Evolutionary conservation across 306 rosid species (phyloP).

Genomic region (Malus asiatica): DNA sequence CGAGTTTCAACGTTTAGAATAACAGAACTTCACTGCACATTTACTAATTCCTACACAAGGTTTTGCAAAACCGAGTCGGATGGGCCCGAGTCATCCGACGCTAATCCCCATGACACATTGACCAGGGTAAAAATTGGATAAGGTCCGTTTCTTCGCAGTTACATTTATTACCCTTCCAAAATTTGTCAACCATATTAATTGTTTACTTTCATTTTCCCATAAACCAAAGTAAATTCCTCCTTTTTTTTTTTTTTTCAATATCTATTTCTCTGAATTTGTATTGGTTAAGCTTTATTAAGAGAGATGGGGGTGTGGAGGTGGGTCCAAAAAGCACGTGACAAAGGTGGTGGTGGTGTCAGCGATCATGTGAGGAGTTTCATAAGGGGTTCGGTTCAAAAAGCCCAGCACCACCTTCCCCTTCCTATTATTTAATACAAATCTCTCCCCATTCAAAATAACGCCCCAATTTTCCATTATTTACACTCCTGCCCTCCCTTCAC

Average conservation of each 20-base stretch:
- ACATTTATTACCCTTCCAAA: constrained; percentile 19
- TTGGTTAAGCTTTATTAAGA: not conserved
- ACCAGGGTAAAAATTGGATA: constrained; percentile 30
- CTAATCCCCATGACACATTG: constrained; percentile 50
- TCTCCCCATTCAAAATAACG: constrained; percentile 47
- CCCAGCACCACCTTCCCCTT: constrained; percentile 26
- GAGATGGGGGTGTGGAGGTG: constrained; percentile 7
- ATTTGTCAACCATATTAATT: constrained; percentile 16
- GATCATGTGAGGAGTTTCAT: constrained; percentile 57
- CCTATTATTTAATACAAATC: constrained; percentile 28
- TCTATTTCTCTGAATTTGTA: not conserved
- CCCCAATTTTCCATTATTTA: constrained; percentile 23
- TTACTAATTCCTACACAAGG: not conserved
- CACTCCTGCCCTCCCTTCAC: constrained; percentile 39
- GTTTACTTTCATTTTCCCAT: not conserved
- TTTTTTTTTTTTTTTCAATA: not conserved
- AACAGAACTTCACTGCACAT: no score
- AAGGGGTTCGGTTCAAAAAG: constrained; percentile 29
- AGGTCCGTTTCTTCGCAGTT: constrained; percentile 24
- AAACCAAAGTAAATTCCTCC: not conserved
- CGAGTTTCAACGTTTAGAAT: no score
- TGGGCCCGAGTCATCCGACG: constrained; percentile 23
- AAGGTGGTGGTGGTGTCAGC: constrained; percentile 67
- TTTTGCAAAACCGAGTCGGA: constrained; percentile 11
- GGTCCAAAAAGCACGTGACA: constrained; percentile 67